These are phyloP conservation scores for Chlorella variabilis DNA, from an alignment of 163 green algal species.

Conservation along the genomic window DNA sequence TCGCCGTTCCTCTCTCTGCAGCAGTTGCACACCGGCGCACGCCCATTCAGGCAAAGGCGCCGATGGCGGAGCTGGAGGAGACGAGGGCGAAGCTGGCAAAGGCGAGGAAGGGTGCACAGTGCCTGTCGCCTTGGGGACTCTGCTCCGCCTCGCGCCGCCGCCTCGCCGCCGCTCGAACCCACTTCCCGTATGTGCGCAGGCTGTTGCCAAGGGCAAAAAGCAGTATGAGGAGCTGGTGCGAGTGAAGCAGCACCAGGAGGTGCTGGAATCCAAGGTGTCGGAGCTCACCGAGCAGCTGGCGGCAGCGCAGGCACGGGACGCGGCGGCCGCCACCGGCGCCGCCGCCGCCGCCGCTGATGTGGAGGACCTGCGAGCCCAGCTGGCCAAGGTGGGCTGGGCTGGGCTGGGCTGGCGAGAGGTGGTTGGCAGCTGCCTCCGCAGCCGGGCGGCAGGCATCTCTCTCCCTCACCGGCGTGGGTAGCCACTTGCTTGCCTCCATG, in stretches of 20 bases:
- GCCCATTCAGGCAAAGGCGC: no score
- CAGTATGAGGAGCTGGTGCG: conserved; percentile 14
- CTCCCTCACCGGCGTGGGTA: no score
- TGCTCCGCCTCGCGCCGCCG: no score
- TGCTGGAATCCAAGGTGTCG: neutral
- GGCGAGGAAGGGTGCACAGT: neutral
- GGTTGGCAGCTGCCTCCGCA: no score
- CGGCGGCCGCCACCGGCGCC: neutral
- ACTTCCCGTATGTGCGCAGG: neutral
- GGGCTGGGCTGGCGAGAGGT: no score
- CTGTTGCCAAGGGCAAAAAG: neutral
- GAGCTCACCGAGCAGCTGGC: conserved; percentile 18
- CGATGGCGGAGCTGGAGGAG: conserved; percentile 19
- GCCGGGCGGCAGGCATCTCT: no score
- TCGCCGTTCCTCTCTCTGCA: no score
- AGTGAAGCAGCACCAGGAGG: neutral
- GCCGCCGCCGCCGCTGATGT: neutral
- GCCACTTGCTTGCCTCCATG: no score
- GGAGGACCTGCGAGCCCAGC: conserved; percentile 6
- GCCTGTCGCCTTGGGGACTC: no score
- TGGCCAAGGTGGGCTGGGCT: conserved; percentile 6
- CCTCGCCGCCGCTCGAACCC: neutral
- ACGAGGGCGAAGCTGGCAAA: conserved; percentile 12
- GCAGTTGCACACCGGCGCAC: no score
- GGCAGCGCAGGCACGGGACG: neutral